Evolutionary conservation across 2,329 filamentous ascomycete genomes (phyloP).

Genomic region (Tolypocladium ophioglossoides): DNA sequence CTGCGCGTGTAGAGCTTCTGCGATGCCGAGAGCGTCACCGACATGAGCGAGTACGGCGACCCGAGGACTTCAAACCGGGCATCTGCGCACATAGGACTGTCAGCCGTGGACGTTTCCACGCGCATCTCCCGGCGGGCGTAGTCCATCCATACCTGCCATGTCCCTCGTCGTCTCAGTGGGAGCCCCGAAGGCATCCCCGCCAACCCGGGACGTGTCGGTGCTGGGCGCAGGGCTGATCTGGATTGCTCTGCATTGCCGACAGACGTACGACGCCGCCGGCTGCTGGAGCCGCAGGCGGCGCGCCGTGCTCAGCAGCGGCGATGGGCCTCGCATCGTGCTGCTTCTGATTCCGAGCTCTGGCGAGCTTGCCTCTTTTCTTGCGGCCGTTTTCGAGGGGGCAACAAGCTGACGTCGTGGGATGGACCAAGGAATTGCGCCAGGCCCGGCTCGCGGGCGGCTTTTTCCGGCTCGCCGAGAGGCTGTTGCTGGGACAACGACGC

Average conservation of each 20-base stretch:
- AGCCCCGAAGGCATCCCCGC: conserved; percentile 45
- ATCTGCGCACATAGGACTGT: conserved; percentile 44
- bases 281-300: conserved; percentile 17
- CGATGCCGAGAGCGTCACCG: conserved; percentile 83
- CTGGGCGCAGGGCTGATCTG: conserved; percentile 53
- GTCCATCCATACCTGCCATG: conserved; percentile 33
- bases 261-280: conserved; percentile 29
- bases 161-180: conserved; percentile 33
- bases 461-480: conserved; percentile 14
- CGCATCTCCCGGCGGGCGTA: too few relatives aligned
- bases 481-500: not conserved
- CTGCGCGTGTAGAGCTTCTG: conserved; percentile 87
- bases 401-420: not conserved
- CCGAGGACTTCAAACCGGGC: conserved; percentile 91
- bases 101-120: not conserved
- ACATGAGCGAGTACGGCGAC: conserved; percentile 84
- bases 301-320: conserved; percentile 25
- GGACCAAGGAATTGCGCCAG: not conserved
- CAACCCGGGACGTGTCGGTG: conserved; percentile 38
- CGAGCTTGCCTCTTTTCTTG: not conserved
- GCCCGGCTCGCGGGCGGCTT: conserved; percentile 12
- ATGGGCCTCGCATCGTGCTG: conserved; percentile 31
- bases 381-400: not conserved
- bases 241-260: conserved; percentile 47
- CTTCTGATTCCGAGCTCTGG: not conserved